A percentile compares a stretch with the other conserved stretches of the same genome.
Conservation (phyloP, 768 basidiomycete genomes). For the Auriscalpium microsporum region DNA sequence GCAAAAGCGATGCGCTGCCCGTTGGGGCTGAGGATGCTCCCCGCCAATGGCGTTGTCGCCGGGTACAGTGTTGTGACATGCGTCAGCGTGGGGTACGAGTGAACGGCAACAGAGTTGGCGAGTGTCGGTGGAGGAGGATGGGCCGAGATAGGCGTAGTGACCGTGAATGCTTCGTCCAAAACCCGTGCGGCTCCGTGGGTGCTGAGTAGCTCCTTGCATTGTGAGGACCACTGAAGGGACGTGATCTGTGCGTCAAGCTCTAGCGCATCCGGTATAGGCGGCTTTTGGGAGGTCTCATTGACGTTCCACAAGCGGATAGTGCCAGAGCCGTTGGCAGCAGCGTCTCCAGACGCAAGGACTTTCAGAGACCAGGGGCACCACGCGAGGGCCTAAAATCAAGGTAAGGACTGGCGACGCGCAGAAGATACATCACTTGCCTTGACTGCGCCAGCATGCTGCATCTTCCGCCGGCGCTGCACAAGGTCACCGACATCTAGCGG, state of each 20-base stretch:
- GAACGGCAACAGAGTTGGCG: slow-evolving; percentile 35
- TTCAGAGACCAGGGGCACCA: slow-evolving; percentile 53
- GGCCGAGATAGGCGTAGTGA: background rate
- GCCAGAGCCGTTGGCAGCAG: slow-evolving; percentile 34
- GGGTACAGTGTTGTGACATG: background rate
- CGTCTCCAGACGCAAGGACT: slow-evolving; percentile 40
- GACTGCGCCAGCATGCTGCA: slow-evolving; percentile 56
- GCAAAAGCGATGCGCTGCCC: slow-evolving; percentile 49
- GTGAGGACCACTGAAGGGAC: slow-evolving; percentile 64
- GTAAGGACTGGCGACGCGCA: background rate
- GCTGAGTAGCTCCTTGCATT: slow-evolving; percentile 79
- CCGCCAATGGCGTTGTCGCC: slow-evolving; percentile 18
- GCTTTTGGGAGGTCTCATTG: slow-evolving; percentile 32
- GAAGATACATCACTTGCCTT: slow-evolving; percentile 30
- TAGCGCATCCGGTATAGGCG: slow-evolving; percentile 35
- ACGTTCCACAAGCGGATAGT: slow-evolving; percentile 49
- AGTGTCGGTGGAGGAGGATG: slow-evolving; percentile 7
- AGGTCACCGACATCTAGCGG: slow-evolving; percentile 51
- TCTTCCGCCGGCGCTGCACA: slow-evolving; percentile 53
- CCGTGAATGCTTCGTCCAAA: background rate
- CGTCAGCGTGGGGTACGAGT: slow-evolving; percentile 51
- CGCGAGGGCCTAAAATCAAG: slow-evolving; percentile 36
- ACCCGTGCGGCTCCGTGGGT: slow-evolving; percentile 45
- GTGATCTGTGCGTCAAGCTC: slow-evolving; percentile 55
- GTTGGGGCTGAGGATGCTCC: slow-evolving; percentile 46